Evolutionary conservation across 192 early-diverging fungal genomes (phyloP).

Genomic region (Coemansia sp.): DNA sequence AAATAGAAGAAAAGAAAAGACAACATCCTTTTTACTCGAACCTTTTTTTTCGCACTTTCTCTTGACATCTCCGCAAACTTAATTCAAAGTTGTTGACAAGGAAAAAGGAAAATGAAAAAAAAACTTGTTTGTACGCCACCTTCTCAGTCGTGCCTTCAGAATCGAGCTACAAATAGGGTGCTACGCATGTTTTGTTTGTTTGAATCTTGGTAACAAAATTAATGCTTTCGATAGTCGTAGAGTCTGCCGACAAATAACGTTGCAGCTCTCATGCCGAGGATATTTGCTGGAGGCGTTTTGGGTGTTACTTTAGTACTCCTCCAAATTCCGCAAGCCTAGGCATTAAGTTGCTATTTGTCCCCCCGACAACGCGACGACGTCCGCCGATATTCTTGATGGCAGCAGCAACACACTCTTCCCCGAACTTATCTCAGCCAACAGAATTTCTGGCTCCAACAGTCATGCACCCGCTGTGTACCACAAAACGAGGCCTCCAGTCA

Average conservation of each 20-base stretch:
- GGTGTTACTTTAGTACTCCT: no score
- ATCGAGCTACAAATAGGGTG: not conserved
- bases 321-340: not conserved
- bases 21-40: no score
- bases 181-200: not conserved
- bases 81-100: no score
- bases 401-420: not conserved
- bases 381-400: not conserved
- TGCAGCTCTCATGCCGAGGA: not conserved
- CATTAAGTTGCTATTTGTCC: not conserved
- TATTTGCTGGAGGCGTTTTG: no score
- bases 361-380: not conserved
- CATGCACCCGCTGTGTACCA: not conserved
- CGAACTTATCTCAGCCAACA: not conserved
- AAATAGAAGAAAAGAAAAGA: no score
- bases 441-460: not conserved
- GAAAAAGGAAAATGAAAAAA: no score
- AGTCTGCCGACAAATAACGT: not conserved
- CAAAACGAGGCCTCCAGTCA: not conserved
- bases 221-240: not conserved
- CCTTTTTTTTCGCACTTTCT: no score
- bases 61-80: no score
- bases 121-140: no score
- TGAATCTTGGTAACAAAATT: not conserved
- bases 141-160: no score